Evolutionary conservation across 2,329 filamentous ascomycete genomes (phyloP), one percentile per base, ranked within the genome.

Genomic region (Juglanconis oblonga): DNA sequence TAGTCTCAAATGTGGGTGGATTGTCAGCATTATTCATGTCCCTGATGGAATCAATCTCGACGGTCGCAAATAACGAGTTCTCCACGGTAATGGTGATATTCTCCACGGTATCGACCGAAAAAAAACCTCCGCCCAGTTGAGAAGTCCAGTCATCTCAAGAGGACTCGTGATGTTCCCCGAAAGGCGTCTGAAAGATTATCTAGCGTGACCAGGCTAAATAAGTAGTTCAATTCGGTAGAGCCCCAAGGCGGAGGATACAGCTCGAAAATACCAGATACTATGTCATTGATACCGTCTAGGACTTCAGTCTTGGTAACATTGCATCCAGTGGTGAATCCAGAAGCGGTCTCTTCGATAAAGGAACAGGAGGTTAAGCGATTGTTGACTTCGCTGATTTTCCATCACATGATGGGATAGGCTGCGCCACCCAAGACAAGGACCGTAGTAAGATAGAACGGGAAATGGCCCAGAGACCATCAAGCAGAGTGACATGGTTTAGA

Each of bases 361-460:
- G 5, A 1, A 11, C 13, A n/a, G 14, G 11, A 13, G 33, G 3
- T 35, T n/a, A 52, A 9, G 33, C 4, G n/a, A 5, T 52, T 2
- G 4, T 17, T n/a, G 4, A 29, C 31, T n/a, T 52, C 49, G 9
- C 1, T 29, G 17, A 77, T 70, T 59, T 78, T 78, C 10, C 70
- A 70, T 73, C 74, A 79, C 56, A 76, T 72, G 54, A 79, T 71
- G 50, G 87, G 80, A 63, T 87, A 84, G 4, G 84, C 84, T 38
- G 79, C 76, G 14, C 84, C 86, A 66, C 88, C 85, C 44, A 87
- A 81, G 24, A 87, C 79, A 8, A 88, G 79, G n/a, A 87, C 80
- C 36, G 89, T 78, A 8, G 81, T 74, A 2, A 88, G 77, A 63
- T 89, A 85, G 65, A 88, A 83, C 0, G 86, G 85, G 62, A 87